phyloP scores from a whole-genome alignment of 106 monocot species.

The Cymbidium sinense region DNA sequence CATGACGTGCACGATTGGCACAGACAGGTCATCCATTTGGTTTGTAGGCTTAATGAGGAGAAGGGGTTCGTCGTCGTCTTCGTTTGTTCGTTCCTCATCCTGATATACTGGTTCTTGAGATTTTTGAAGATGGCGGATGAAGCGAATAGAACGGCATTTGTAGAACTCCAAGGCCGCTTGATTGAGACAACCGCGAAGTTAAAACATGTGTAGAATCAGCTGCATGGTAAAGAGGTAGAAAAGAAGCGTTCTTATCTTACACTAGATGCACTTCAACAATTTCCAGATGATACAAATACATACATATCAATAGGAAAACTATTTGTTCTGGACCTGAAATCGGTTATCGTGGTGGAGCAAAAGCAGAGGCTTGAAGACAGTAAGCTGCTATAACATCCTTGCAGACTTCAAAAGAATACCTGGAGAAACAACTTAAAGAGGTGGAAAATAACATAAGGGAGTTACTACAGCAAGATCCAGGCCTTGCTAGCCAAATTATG shows the following conservation, averaged over 20 bases:
- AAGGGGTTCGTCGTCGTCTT: too few relatives aligned
- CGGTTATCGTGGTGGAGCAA: constrained; percentile 51
- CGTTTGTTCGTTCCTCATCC: too few relatives aligned
- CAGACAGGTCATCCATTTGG: too few relatives aligned
- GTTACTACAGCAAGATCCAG: constrained; percentile 77
- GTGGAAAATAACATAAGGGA: constrained; percentile 77
- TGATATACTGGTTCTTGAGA: too few relatives aligned
- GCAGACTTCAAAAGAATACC: constrained; percentile 70
- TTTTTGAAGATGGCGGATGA: too few relatives aligned
- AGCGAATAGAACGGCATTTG: too few relatives aligned
- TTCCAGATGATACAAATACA: constrained; percentile 85
- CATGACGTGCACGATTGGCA: too few relatives aligned
- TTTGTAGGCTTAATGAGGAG: too few relatives aligned
- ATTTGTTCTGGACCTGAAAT: constrained; percentile 85
- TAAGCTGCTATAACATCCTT: constrained; percentile 63
- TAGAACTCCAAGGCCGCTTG: too few relatives aligned
- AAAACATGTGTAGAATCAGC: constrained; percentile 83
- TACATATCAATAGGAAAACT: constrained; percentile 89
- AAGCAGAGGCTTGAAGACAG: constrained; percentile 77
- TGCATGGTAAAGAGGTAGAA: constrained; percentile 81
- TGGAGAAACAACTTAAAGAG: constrained; percentile 80
- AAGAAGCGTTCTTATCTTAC: constrained; percentile 93
- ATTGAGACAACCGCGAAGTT: too few relatives aligned
- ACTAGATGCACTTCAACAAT: constrained; percentile 75
- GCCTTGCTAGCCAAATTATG: constrained; percentile 79